phyloP scores from a whole-genome alignment of 768 basidiomycete species.

The Mrakia blollopis region DNA sequence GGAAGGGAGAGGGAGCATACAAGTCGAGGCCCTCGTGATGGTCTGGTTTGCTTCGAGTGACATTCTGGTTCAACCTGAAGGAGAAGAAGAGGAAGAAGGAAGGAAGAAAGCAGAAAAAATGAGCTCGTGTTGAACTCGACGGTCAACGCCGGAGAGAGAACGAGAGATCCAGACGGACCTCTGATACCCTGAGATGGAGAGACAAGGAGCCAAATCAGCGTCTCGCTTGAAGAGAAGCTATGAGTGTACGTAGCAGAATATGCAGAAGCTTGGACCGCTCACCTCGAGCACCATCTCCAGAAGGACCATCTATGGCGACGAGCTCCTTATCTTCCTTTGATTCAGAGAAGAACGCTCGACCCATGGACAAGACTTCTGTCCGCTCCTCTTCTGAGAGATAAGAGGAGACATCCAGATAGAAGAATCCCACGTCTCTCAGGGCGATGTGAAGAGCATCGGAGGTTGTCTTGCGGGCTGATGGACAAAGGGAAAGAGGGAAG shows the following conservation, averaged over 20 bases:
- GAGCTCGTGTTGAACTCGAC: neutral
- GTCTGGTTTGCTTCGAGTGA: constrained; percentile 77
- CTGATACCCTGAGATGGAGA: constrained; percentile 51
- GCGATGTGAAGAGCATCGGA: constrained; percentile 59
- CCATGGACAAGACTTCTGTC: constrained; percentile 61
- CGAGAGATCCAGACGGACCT: neutral
- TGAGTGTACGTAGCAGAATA: too few relatives aligned
- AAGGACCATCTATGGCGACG: constrained; percentile 53
- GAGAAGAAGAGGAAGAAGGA: neutral
- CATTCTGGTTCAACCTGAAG: constrained; percentile 65
- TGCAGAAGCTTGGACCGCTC: neutral
- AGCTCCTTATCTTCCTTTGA: constrained; percentile 74
- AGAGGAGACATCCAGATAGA: constrained; percentile 66
- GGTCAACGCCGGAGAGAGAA: neutral
- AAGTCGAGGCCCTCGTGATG: constrained; percentile 34
- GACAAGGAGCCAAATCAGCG: neutral
- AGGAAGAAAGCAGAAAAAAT: neutral
- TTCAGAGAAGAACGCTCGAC: constrained; percentile 64
- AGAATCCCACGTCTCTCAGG: constrained; percentile 77
- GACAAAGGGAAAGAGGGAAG: neutral
- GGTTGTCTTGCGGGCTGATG: neutral
- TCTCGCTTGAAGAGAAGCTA: neutral
- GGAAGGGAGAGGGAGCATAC: constrained; percentile 11
- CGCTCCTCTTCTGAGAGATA: constrained; percentile 58
- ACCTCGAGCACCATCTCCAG: constrained; percentile 72